A percentile compares a stretch with the other conserved stretches of the same genome.
Conservation (phyloP, 768 basidiomycete species). For the Phallus indusiatus region DNA sequence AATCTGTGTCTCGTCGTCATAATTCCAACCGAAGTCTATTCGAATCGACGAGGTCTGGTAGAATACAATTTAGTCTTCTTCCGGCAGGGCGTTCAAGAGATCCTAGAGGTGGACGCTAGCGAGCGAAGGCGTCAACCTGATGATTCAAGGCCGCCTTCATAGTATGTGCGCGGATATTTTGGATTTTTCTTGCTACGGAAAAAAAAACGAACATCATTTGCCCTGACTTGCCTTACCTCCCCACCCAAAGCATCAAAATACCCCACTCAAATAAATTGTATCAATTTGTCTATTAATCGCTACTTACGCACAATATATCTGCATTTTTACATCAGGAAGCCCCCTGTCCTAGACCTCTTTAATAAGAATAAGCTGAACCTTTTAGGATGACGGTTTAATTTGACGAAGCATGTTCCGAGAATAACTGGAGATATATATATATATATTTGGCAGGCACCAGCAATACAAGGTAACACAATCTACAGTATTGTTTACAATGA, state of each 20-base stretch:
- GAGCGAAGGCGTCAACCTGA: neutral
- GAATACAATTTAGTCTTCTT: constrained; percentile 87
- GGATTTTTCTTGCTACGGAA: neutral
- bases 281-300: neutral
- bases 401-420: too few relatives aligned
- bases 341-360: neutral
- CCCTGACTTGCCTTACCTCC: too few relatives aligned
- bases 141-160: neutral
- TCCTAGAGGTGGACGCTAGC: constrained; percentile 54
- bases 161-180: neutral
- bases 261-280: neutral
- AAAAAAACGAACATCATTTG: too few relatives aligned
- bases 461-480: neutral
- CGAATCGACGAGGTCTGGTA: constrained; percentile 62
- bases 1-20: constrained; percentile 41
- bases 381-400: too few relatives aligned
- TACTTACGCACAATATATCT: neutral
- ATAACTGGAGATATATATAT: too few relatives aligned
- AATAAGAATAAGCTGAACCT: neutral
- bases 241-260: neutral
- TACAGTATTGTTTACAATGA: neutral
- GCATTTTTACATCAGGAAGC: neutral
- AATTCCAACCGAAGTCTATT: constrained; percentile 62
- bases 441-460: too few relatives aligned
- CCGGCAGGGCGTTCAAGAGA: constrained; percentile 73